A percentile compares a stretch with the other conserved stretches of the same genome.
Evolutionary conservation across 2,329 filamentous ascomycete genomes (phyloP).

Genomic region (Stemphylium beticola): DNA sequence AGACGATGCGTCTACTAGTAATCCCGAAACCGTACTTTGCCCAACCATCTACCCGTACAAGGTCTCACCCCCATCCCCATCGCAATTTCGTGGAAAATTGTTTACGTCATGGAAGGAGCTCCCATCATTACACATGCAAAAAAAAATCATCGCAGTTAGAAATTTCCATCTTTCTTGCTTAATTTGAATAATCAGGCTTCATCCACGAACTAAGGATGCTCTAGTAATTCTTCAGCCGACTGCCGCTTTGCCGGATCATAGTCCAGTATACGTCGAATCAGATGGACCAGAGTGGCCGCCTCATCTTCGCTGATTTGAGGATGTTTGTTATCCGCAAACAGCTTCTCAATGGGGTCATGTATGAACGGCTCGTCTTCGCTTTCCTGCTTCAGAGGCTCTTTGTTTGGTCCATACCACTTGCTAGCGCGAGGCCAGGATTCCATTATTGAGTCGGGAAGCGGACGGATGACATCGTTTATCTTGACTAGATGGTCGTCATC

Average conservation of each 20-base stretch:
- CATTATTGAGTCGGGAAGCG: background rate
- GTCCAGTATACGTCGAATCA: background rate
- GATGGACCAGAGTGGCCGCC: background rate
- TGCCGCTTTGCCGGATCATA: background rate
- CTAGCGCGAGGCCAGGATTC: background rate
- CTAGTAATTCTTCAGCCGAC: background rate
- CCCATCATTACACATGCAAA: too few species aligned
- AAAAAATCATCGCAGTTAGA: too few species aligned
- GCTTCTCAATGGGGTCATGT: background rate
- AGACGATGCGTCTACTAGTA: too few species aligned
- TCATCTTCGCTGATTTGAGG: background rate
- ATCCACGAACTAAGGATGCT: background rate
- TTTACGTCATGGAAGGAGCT: too few species aligned
- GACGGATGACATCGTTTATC: background rate
- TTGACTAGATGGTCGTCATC: background rate
- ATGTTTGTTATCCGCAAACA: background rate
- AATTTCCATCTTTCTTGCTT: too few species aligned
- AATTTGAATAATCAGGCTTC: too few species aligned
- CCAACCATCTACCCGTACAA: too few species aligned
- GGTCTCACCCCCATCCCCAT: too few species aligned
- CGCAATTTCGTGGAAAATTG: too few species aligned
- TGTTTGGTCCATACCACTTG: background rate
- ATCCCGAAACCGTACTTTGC: too few species aligned
- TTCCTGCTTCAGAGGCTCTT: background rate
- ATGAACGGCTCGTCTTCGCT: background rate